Conservation (phyloP, 1,139 yeast genomes). For the Casaregolazyma lundiana region DNA sequence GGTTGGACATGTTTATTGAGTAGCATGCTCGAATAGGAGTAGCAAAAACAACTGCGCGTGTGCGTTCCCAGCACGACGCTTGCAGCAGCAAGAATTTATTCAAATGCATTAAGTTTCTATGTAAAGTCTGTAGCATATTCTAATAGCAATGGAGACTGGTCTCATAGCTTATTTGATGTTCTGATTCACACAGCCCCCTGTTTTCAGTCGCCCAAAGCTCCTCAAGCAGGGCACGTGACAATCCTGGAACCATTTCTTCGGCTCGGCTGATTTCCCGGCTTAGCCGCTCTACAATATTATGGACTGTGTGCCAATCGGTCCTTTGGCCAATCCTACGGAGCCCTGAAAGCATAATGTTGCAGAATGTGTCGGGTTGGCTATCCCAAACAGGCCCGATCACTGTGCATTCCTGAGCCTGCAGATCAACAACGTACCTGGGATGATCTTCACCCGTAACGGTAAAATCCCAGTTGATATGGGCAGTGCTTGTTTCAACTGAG, state of each 20-base stretch:
- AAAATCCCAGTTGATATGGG: background rate
- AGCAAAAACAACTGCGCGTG: too few species aligned
- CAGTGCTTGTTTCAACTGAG: background rate
- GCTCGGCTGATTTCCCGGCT: background rate
- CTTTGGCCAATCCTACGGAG: background rate
- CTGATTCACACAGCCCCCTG: too few species aligned
- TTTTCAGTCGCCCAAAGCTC: background rate
- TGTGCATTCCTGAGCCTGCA: background rate
- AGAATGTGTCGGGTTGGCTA: background rate
- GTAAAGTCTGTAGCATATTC: too few species aligned
- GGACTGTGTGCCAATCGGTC: background rate
- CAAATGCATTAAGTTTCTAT: too few species aligned
- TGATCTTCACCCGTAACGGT: background rate
- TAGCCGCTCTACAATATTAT: background rate
- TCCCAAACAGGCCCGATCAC: background rate
- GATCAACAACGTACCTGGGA: background rate
- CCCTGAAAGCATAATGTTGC: background rate
- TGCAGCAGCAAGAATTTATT: too few species aligned
- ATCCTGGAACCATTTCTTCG: background rate
- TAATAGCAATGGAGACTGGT: too few species aligned
- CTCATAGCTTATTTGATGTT: too few species aligned
- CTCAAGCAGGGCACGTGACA: constrained; percentile 1
- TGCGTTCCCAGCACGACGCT: too few species aligned
- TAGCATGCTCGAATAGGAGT: background rate
- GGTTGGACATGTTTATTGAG: background rate